A percentile compares a stretch with the other conserved stretches of the same genome.
These are phyloP conservation scores for Ciborinia camelliae DNA, from an alignment of 2,329 filamentous ascomycete species.

Conservation along the genomic window DNA sequence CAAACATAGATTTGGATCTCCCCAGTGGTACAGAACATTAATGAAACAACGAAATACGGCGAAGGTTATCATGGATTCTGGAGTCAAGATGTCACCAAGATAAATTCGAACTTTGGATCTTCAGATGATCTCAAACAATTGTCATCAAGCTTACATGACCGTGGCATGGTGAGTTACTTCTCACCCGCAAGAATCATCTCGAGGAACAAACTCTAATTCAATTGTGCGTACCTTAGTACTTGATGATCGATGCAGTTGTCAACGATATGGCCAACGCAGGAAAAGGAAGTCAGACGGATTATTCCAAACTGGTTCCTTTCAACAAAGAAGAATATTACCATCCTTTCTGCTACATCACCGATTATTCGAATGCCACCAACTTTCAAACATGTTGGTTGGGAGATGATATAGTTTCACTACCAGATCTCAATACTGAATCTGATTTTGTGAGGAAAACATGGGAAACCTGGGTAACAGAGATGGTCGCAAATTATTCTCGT, in stretches of 20 bases:
- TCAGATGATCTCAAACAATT: slow-evolving; percentile 56
- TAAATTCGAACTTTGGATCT: slow-evolving; percentile 59
- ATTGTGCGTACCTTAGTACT: slow-evolving; percentile 36
- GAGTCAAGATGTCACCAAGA: slow-evolving; percentile 44
- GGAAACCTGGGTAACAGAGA: slow-evolving; percentile 22
- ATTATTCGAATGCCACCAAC: slow-evolving; percentile 38
- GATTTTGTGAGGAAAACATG: slow-evolving; percentile 20
- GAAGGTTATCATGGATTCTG: slow-evolving; percentile 45
- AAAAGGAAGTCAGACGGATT: slow-evolving; percentile 20
- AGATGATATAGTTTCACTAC: slow-evolving; percentile 43
- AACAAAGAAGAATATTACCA: slow-evolving; percentile 25
- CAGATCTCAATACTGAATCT: slow-evolving; percentile 42
- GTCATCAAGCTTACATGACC: slow-evolving; percentile 51
- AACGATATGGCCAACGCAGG: slow-evolving; percentile 43
- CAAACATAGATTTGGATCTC: slow-evolving; percentile 41
- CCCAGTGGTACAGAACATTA: slow-evolving; percentile 42
- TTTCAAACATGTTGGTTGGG: slow-evolving; percentile 29
- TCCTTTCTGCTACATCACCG: slow-evolving; percentile 30
- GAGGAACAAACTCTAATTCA: not conserved
- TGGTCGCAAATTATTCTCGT: slow-evolving; percentile 27
- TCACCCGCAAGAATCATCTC: not conserved
- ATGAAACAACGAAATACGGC: slow-evolving; percentile 39
- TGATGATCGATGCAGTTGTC: slow-evolving; percentile 48
- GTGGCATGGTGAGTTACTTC: slow-evolving; percentile 42
- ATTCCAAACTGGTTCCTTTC: slow-evolving; percentile 25